A percentile compares a stretch with the other conserved stretches of the same genome.
These are phyloP conservation scores for Gastrodia elata DNA, from an alignment of 106 monocot genomes.

Conservation along the genomic window DNA sequence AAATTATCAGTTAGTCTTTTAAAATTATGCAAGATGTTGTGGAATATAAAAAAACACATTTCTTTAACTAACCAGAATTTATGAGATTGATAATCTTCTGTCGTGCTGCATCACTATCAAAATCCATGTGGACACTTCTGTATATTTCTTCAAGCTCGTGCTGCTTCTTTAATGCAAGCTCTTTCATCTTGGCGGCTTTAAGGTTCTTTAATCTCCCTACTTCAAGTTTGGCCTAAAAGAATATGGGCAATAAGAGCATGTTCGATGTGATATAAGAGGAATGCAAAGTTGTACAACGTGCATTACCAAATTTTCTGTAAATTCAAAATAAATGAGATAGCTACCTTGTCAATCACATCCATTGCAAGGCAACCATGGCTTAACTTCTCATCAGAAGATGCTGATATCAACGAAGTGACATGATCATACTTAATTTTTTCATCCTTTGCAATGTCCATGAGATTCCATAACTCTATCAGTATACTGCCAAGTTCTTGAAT, in stretches of 20 bases:
- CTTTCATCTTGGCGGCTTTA: conserved; percentile 78
- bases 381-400: conserved; percentile 30
- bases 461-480: conserved; percentile 82
- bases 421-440: conserved; percentile 53
- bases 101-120: conserved; percentile 39
- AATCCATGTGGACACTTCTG: conserved; percentile 60
- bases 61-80: conserved; percentile 51
- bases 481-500: conserved; percentile 64
- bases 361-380: conserved; percentile 46
- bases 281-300: background rate
- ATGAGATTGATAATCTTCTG: conserved; percentile 45
- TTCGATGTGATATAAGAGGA: background rate
- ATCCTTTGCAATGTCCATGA: conserved; percentile 57
- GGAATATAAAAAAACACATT: background rate
- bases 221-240: conserved; percentile 55
- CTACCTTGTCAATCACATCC: conserved; percentile 69
- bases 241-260: conserved; percentile 6
- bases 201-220: conserved; percentile 55
- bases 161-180: conserved; percentile 76
- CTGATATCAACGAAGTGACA: conserved; percentile 54
- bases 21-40: background rate
- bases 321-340: background rate
- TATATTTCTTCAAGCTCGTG: conserved; percentile 79
- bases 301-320: background rate
- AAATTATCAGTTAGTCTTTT: background rate